Conservation (phyloP, 352 stramenopile species). For the Phytophthora pistaciae region DNA sequence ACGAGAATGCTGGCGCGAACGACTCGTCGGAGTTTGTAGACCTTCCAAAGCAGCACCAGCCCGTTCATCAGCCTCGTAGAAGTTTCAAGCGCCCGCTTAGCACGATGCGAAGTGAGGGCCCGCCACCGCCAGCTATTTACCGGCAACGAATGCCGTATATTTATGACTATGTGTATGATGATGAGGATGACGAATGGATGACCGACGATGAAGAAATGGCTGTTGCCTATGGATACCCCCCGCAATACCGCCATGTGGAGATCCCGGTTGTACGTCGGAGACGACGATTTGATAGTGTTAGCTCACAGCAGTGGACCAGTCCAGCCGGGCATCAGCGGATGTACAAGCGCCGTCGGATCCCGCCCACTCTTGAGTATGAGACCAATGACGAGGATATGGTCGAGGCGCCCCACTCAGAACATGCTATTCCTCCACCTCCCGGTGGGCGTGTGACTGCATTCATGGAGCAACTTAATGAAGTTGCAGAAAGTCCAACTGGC, state of each 20-base stretch:
- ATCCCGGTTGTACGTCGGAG: slow-evolving; percentile 28
- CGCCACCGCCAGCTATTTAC: slow-evolving; percentile 35
- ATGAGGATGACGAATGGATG: slow-evolving; percentile 48
- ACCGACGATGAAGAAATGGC: slow-evolving; percentile 41
- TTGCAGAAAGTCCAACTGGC: slow-evolving; percentile 1
- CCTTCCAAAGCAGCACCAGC: slow-evolving; percentile 16
- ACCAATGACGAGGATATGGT: slow-evolving; percentile 10
- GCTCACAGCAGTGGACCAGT: slow-evolving; percentile 30
- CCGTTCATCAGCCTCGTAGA: slow-evolving; percentile 26
- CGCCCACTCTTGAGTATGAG: slow-evolving; percentile 13
- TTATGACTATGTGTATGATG: slow-evolving; percentile 46
- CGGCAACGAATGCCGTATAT: slow-evolving; percentile 40
- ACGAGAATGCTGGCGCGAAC: slow-evolving; percentile 15
- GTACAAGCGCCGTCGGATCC: slow-evolving; percentile 39
- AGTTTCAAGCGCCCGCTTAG: slow-evolving; percentile 35
- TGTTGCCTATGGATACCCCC: slow-evolving; percentile 29
- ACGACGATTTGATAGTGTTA: slow-evolving; percentile 35
- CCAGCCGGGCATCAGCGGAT: slow-evolving; percentile 19
- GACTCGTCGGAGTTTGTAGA: slow-evolving; percentile 16
- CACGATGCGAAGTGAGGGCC: slow-evolving; percentile 24
- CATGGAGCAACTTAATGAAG: slow-evolving; percentile 28
- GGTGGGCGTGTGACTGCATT: neutral
- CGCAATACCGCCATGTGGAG: slow-evolving; percentile 23
- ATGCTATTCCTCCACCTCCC: slow-evolving; percentile 6
- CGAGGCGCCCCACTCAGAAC: slow-evolving; percentile 8